Evolutionary conservation across 2,329 filamentous ascomycete species (phyloP).

Genomic region (Dryadomyces quercivorus): DNA sequence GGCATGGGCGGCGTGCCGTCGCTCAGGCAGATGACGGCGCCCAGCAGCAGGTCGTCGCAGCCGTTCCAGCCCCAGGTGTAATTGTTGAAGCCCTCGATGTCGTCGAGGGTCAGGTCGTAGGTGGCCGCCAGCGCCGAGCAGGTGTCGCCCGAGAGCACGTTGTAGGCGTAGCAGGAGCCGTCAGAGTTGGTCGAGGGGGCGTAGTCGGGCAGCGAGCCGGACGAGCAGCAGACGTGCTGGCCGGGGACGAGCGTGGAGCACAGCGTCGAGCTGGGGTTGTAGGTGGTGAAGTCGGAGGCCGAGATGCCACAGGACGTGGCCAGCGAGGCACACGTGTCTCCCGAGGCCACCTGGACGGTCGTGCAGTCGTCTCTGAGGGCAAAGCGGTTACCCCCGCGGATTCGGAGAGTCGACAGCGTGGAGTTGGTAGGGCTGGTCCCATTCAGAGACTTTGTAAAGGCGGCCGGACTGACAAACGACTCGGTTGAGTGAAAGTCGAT

Average conservation of each 20-base stretch:
- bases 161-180: conserved; percentile 22
- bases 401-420: not conserved
- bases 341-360: not conserved
- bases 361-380: conserved; percentile 8
- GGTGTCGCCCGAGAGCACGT: conserved; percentile 17
- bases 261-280: conserved; percentile 14
- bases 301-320: not conserved
- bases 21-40: conserved; percentile 22
- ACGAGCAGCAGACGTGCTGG: conserved; percentile 24
- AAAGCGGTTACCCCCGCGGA: not conserved
- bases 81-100: conserved; percentile 18
- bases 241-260: conserved; percentile 20
- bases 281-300: conserved; percentile 12
- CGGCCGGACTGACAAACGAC: not conserved
- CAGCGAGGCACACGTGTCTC: not conserved
- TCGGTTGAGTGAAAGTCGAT: conserved; percentile 4
- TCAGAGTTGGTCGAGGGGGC: conserved; percentile 21
- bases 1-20: conserved; percentile 23
- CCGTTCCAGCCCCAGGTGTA: conserved; percentile 20
- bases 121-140: conserved; percentile 20
- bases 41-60: conserved; percentile 1
- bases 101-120: not conserved
- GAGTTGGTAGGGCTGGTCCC: no score
- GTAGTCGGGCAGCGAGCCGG: conserved; percentile 21
- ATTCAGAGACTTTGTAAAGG: not conserved